These are phyloP conservation scores for Apiospora rasikravindrae DNA, from an alignment of 2,329 filamentous ascomycete genomes.

Conservation along the genomic window DNA sequence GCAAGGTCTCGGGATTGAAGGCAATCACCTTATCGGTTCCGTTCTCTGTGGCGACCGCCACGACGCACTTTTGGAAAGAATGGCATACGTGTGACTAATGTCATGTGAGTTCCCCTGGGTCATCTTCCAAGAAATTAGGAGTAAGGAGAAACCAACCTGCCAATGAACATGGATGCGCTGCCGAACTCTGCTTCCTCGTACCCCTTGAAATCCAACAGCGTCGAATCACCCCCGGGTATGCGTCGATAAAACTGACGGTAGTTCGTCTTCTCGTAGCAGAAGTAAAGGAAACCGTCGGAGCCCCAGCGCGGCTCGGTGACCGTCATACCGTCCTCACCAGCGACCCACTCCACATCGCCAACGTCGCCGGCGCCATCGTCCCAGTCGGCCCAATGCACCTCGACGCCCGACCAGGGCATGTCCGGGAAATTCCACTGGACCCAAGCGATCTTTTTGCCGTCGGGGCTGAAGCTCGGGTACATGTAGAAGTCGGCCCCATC, in stretches of 20 bases:
- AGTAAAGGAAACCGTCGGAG: slow-evolving; percentile 53
- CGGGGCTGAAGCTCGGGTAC: slow-evolving; percentile 53
- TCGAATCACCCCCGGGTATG: neutral
- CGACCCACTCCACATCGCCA: slow-evolving; percentile 41
- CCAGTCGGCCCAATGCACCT: slow-evolving; percentile 52
- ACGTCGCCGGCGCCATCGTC: slow-evolving; percentile 36
- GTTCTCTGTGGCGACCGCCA: slow-evolving; percentile 1
- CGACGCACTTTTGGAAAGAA: neutral
- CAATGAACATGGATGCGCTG: slow-evolving; percentile 24
- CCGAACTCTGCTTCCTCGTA: slow-evolving; percentile 15
- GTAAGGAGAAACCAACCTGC: neutral
- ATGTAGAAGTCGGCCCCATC: slow-evolving; percentile 58
- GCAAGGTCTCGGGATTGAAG: neutral
- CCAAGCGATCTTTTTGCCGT: slow-evolving; percentile 55
- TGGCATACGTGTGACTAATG: neutral
- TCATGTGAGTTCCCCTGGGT: neutral
- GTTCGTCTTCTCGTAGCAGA: slow-evolving; percentile 50
- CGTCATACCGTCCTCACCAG: slow-evolving; percentile 48
- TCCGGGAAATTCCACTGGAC: slow-evolving; percentile 60
- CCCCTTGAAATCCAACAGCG: neutral
- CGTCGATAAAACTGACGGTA: slow-evolving; percentile 54
- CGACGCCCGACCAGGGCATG: slow-evolving; percentile 55
- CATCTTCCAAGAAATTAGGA: too few species aligned
- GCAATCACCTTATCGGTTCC: neutral
- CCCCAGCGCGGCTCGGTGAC: slow-evolving; percentile 54